Conservation (phyloP, 306 rosid species). For the Fagus crenata region DNA sequence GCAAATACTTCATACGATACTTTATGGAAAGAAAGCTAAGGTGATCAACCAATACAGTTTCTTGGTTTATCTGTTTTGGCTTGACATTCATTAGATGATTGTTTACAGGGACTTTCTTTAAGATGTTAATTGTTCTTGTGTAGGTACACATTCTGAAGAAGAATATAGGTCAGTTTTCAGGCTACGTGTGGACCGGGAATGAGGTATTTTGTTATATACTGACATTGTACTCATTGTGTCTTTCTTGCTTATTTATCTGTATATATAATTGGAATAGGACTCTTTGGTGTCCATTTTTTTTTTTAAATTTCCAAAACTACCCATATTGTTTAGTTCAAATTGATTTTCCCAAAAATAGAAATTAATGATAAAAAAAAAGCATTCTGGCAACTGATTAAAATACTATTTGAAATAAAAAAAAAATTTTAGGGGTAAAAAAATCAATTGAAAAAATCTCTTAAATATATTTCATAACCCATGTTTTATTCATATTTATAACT, state of each 20-base stretch:
- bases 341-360: no score
- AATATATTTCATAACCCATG: no score
- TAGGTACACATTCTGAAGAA: conserved; percentile 70
- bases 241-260: neutral
- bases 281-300: no score
- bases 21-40: conserved; percentile 87
- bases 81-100: neutral
- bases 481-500: no score
- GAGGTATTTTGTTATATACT: conserved; percentile 48
- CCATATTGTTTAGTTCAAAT: no score
- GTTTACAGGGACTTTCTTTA: neutral
- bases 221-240: neutral
- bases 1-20: conserved; percentile 74
- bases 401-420: no score
- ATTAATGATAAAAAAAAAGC: no score
- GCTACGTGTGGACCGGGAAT: conserved; percentile 81
- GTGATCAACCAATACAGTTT: conserved; percentile 32
- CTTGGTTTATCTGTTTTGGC: conserved; percentile 11
- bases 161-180: conserved; percentile 79
- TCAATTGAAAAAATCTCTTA: no score
- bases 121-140: conserved; percentile 28
- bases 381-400: no score
- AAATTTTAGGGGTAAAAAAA: no score
- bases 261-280: no score
- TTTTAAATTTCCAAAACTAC: no score